These are phyloP conservation scores for Calonectria pauciramosa DNA, from an alignment of 2,329 filamentous ascomycete genomes.

Conservation along the genomic window DNA sequence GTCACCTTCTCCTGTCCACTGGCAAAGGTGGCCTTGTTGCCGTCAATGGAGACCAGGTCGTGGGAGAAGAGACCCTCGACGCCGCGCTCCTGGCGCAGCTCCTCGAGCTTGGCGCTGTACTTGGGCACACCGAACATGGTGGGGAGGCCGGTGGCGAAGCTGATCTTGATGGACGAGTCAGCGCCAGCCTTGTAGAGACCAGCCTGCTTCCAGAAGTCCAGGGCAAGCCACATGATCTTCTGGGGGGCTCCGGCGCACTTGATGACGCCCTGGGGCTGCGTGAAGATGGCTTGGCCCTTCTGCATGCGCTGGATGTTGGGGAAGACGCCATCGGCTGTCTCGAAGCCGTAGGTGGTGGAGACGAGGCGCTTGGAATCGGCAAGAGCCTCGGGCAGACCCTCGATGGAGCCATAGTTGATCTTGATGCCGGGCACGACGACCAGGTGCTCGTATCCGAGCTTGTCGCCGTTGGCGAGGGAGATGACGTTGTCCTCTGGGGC, in stretches of 20 bases:
- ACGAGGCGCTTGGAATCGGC: constrained; percentile 61
- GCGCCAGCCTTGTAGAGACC: constrained; percentile 63
- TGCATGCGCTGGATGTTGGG: constrained; percentile 60
- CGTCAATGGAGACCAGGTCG: constrained; percentile 66
- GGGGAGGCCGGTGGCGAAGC: constrained; percentile 68
- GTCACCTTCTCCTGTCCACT: constrained; percentile 60
- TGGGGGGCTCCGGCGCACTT: constrained; percentile 75
- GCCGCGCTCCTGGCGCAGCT: constrained; percentile 65
- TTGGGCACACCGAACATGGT: constrained; percentile 73
- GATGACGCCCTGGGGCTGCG: constrained; percentile 69
- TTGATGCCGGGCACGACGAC: constrained; percentile 72
- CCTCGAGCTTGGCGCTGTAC: constrained; percentile 67
- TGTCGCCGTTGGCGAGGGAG: constrained; percentile 67
- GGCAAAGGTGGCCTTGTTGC: constrained; percentile 66
- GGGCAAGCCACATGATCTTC: constrained; percentile 73
- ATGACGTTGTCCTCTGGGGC: constrained; percentile 69
- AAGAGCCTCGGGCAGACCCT: constrained; percentile 70
- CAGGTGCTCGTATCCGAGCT: constrained; percentile 73
- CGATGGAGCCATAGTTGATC: constrained; percentile 64
- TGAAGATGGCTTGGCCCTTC: constrained; percentile 69
- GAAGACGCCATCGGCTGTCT: constrained; percentile 68
- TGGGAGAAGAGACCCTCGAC: constrained; percentile 72
- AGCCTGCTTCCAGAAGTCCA: constrained; percentile 69
- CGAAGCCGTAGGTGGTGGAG: constrained; percentile 71
- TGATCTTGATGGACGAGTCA: constrained; percentile 62